Base-by-base conservation (phyloP, 768 basidiomycete genomes). In the Leccinum subtestaceum region DNA sequence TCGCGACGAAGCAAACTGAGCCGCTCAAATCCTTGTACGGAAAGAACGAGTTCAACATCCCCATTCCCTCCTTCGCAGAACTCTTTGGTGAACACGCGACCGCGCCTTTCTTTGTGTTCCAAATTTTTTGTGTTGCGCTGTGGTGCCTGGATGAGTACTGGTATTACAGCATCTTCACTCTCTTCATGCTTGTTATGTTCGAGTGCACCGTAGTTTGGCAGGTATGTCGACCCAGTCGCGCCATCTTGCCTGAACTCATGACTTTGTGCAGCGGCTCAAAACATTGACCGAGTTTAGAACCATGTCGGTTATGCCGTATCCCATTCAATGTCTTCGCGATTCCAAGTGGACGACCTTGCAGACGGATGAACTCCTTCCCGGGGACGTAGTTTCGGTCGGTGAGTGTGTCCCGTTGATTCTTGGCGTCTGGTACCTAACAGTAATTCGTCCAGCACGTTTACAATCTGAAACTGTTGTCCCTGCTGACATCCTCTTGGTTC, bases 121-220 rank as follows among this genome's bases (percentile, higher is more conserved):
- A 99, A 75, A 76, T 98, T 17, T 98, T 99, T 76, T 98, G 97
- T 63, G 97, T 98, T 2, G 94, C 92, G 0, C 78, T 99, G 10
- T 99, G 97, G 97, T 93, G 91, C 70, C 75, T 99, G 66, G 97
- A 99, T 67, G 97, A 98, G 72, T 99, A 98, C 73, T 98, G 95
- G 95, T 98, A 97, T 73, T 99, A 98, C 80, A 90, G 91, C 57
- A 73, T 99, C 43, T 99, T 99, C 77, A 98, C 97, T 2, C 80
- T 95, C 25, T 98, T 99, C 83, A 99, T 99, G 97, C 81, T 99
- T 36, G 77, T 99, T 50, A 89, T 97, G 62, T 99, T 99, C 70
- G 97, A 99, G 76, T 98, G 95, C 75, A 98, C 97, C 1, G 95
- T 97, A 23, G 96, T 98, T 31, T 98, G 91, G 86, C 97, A 98